Conservation (phyloP, 1,139 yeast species). For the Petasospora rhodanensis region DNA sequence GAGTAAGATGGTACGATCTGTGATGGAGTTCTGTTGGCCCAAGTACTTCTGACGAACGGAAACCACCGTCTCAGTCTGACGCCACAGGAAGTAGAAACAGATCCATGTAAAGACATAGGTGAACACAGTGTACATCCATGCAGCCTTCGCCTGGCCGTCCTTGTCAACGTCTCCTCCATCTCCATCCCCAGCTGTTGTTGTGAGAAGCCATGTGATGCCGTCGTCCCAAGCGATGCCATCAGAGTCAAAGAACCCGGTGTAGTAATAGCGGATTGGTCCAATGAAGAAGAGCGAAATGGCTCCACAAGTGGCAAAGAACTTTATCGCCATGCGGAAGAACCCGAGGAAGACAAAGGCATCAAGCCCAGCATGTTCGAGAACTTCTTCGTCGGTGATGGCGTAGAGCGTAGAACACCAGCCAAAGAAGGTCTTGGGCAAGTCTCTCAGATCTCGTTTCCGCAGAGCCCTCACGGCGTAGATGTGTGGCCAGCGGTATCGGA, state of each 20-base stretch:
- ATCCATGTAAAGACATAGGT: constrained; percentile 67
- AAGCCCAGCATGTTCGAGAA: constrained; percentile 58
- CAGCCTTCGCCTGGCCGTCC: constrained; percentile 33
- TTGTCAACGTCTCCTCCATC: constrained; percentile 11
- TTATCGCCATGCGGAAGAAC: constrained; percentile 74
- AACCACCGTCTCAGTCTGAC: constrained; percentile 61
- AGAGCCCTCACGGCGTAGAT: constrained; percentile 37
- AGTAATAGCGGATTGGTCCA: constrained; percentile 68
- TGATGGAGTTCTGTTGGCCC: constrained; percentile 76
- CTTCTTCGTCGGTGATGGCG: constrained; percentile 47
- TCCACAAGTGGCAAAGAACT: constrained; percentile 52
- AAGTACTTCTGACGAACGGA: constrained; percentile 66
- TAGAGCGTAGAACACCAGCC: constrained; percentile 57
- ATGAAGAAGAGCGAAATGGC: constrained; percentile 61
- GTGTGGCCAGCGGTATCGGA: constrained; percentile 43
- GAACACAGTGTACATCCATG: constrained; percentile 73
- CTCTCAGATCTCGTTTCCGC: constrained; percentile 28
- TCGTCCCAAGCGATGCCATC: constrained; percentile 35
- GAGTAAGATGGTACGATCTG: constrained; percentile 75
- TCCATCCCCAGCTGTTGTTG: constrained; percentile 16
- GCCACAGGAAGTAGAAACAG: constrained; percentile 52
- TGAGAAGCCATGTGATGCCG: constrained; percentile 3
- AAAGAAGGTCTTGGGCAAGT: constrained; percentile 38
- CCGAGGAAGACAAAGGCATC: constrained; percentile 71
- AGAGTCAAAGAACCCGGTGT: constrained; percentile 66